Conservation (phyloP, 257 asterid species). For the Plantago ovata region DNA sequence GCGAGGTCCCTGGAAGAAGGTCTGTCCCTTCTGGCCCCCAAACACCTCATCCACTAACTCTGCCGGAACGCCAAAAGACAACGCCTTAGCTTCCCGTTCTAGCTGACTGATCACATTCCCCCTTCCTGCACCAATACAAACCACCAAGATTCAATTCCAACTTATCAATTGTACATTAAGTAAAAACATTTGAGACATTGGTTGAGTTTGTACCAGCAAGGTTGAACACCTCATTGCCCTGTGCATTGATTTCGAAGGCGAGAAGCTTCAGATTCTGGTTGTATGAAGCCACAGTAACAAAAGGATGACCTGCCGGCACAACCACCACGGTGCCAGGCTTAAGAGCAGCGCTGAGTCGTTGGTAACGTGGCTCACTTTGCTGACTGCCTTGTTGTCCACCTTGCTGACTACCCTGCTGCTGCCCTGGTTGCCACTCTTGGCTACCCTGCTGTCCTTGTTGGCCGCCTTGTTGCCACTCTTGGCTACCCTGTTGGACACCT, state of each 20-base stretch:
- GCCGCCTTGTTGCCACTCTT: background rate
- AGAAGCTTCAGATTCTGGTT: slow-evolving; percentile 28
- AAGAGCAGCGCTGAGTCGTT: slow-evolving; percentile 22
- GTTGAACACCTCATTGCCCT: slow-evolving; percentile 24
- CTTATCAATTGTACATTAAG: background rate
- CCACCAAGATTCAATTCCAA: background rate
- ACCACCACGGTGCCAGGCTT: slow-evolving; percentile 36
- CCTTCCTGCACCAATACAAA: slow-evolving; percentile 20
- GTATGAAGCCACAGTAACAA: slow-evolving; percentile 31
- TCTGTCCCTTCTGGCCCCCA: slow-evolving; percentile 26
- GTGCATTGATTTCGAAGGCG: slow-evolving; percentile 40
- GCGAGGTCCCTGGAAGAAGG: slow-evolving; percentile 35
- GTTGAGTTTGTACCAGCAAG: slow-evolving; percentile 32
- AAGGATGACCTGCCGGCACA: slow-evolving; percentile 43
- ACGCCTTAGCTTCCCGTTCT: slow-evolving; percentile 31
- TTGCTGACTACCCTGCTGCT: background rate
- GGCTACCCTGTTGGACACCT: slow-evolving; percentile 1
- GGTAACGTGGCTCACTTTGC: slow-evolving; percentile 17
- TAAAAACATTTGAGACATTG: background rate
- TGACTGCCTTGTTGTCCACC: slow-evolving; percentile 7
- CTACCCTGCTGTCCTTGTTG: slow-evolving; percentile 8
- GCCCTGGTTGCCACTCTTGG: background rate
- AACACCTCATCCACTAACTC: slow-evolving; percentile 29
- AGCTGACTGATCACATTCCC: slow-evolving; percentile 35
- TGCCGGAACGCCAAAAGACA: slow-evolving; percentile 24